Evolutionary conservation across 169 alveolate species (phyloP).

Genomic region (Plasmodium blacklocki): DNA sequence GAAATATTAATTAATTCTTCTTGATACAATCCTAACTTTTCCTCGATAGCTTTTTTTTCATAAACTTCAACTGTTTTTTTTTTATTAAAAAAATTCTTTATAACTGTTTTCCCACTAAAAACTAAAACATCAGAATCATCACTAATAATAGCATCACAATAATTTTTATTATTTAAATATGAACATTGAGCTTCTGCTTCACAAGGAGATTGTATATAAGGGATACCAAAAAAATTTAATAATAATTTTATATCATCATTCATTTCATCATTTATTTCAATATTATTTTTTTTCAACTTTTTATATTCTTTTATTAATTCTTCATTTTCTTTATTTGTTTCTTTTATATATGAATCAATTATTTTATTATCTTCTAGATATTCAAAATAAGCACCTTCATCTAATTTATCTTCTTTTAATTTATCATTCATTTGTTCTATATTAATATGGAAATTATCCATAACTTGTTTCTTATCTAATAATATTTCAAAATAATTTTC

Average conservation of each 20-base stretch:
- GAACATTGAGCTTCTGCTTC: slow-evolving; percentile 98
- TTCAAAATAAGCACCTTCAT: neutral
- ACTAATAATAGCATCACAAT: slow-evolving; percentile 93
- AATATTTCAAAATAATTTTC: slow-evolving; percentile 14
- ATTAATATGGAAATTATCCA: slow-evolving; percentile 22
- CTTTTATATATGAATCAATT: slow-evolving; percentile 26
- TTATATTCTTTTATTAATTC: slow-evolving; percentile 47
- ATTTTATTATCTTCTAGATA: slow-evolving; percentile 49
- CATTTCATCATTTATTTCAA: slow-evolving; percentile 77
- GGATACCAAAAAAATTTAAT: slow-evolving; percentile 92
- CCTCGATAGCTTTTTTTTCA: slow-evolving; percentile 81
- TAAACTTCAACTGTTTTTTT: slow-evolving; percentile 91
- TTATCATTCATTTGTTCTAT: neutral
- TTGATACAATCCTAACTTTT: slow-evolving; percentile 88
- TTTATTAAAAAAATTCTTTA: slow-evolving; percentile 91
- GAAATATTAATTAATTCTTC: slow-evolving; percentile 92
- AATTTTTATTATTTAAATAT: slow-evolving; percentile 82
- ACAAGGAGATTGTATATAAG: slow-evolving; percentile 95
- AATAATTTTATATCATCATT: slow-evolving; percentile 85
- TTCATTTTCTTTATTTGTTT: slow-evolving; percentile 48
- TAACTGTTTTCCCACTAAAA: slow-evolving; percentile 92
- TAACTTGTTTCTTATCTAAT: slow-evolving; percentile 12
- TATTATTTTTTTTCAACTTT: slow-evolving; percentile 49
- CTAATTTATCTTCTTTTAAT: neutral
- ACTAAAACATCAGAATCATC: slow-evolving; percentile 96